Percentiles rank a stretch among this genome's conserved stretches.
Evolutionary conservation across 1,284 basidiomycete species (phyloP).

Genomic region (Cutaneotrichosporon arboriforme): DNA sequence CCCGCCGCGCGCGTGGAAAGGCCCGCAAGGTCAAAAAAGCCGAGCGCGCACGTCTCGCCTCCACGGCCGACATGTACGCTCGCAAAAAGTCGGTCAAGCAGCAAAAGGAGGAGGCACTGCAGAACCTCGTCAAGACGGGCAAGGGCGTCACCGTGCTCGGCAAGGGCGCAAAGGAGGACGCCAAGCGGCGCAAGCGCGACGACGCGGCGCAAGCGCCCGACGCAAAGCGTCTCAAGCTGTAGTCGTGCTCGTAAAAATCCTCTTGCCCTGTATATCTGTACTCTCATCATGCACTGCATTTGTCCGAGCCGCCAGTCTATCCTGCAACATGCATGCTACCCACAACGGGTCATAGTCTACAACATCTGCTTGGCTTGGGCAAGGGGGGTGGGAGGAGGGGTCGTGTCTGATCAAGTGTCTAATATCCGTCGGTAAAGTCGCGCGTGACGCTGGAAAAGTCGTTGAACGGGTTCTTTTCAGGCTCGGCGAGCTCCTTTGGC

Average conservation of each 20-base stretch:
- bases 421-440: constrained; percentile 50
- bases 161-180: constrained; percentile 54
- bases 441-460: constrained; percentile 82
- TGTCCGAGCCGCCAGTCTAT: too few relatives aligned
- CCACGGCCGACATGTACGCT: constrained; percentile 62
- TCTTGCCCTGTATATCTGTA: too few relatives aligned
- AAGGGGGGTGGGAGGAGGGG: too few relatives aligned
- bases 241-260: background rate
- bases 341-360: too few relatives aligned
- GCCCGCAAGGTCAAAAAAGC: constrained; percentile 70
- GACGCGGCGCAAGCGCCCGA: constrained; percentile 19
- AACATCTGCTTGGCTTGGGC: too few relatives aligned
- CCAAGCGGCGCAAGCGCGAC: constrained; percentile 36
- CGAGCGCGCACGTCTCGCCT: constrained; percentile 63
- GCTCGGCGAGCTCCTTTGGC: constrained; percentile 42
- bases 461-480: constrained; percentile 62
- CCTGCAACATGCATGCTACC: too few relatives aligned
- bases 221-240: constrained; percentile 42
- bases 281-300: too few relatives aligned
- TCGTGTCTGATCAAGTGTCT: background rate
- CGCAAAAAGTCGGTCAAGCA: constrained; percentile 57
- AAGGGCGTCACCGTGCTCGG: constrained; percentile 79
- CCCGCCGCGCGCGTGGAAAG: constrained; percentile 65
- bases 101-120: constrained; percentile 74
- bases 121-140: constrained; percentile 71